phyloP scores from a whole-genome alignment of 164 flowering plant species.

The Echeveria elegans region DNA sequence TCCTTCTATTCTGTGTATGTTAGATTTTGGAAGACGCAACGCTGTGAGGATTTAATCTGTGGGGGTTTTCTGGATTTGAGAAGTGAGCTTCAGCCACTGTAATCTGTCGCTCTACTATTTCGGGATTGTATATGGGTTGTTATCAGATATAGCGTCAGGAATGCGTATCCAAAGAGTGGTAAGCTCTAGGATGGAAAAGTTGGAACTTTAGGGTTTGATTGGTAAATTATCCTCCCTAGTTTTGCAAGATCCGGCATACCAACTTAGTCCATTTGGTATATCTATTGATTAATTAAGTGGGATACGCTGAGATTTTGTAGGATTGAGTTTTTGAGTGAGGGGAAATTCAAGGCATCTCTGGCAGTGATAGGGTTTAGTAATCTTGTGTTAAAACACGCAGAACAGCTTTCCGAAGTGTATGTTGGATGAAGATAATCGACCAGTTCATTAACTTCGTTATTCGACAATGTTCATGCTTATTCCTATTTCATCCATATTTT shows the following conservation, averaged over 20 bases:
- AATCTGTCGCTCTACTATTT: not conserved
- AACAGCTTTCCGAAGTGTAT: not conserved
- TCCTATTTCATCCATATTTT: not conserved
- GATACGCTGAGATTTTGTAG: not conserved
- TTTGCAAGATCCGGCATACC: not conserved
- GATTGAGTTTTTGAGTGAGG: not conserved
- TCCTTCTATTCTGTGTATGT: not conserved
- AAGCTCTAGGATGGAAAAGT: not conserved
- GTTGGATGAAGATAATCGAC: conserved; percentile 55
- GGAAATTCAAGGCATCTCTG: not conserved
- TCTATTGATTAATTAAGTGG: not conserved
- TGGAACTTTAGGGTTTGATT: not conserved
- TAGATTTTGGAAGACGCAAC: not conserved
- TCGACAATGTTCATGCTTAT: conserved; percentile 28
- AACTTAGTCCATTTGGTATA: not conserved
- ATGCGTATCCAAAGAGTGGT: not conserved
- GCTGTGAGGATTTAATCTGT: not conserved
- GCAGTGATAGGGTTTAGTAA: not conserved
- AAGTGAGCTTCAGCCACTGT: not conserved
- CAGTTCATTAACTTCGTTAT: conserved; percentile 93
- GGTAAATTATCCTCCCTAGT: not conserved
- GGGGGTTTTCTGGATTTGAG: not conserved
- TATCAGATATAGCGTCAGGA: not conserved
- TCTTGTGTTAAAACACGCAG: not conserved
- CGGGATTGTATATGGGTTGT: not conserved